phyloP scores from a whole-genome alignment of 192 early-diverging fungal species.

The Coemansia sp. region DNA sequence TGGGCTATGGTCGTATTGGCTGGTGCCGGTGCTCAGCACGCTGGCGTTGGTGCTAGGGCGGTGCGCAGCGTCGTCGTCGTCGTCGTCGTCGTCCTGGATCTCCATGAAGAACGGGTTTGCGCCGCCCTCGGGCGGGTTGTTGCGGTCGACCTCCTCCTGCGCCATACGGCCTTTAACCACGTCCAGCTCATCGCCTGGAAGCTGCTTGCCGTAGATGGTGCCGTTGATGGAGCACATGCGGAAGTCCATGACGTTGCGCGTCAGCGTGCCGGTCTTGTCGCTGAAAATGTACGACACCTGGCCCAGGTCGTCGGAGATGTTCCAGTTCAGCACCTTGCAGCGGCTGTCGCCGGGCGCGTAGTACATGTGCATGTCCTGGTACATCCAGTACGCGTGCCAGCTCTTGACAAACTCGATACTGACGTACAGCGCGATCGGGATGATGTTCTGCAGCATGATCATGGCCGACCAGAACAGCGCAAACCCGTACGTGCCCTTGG shows the following conservation, averaged over 20 bases:
- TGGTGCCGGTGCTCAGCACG: constrained; percentile 35
- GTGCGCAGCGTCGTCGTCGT: constrained; percentile 7
- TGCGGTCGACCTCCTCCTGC: constrained; percentile 59
- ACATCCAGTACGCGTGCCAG: constrained; percentile 84
- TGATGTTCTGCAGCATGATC: constrained; percentile 95
- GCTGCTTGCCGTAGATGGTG: constrained; percentile 78
- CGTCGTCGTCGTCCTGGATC: constrained; percentile 40
- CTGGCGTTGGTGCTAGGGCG: constrained; percentile 37
- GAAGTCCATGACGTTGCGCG: constrained; percentile 95
- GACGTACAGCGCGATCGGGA: constrained; percentile 95
- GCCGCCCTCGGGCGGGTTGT: constrained; percentile 49
- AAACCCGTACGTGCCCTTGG: constrained; percentile 40
- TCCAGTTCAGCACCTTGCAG: constrained; percentile 66
- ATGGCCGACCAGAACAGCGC: constrained; percentile 65
- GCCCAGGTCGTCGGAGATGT: constrained; percentile 93
- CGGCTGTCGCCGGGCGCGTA: constrained; percentile 43
- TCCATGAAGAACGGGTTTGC: constrained; percentile 42
- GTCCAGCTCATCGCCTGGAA: constrained; percentile 68
- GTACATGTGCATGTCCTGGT: constrained; percentile 87
- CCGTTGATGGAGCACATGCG: constrained; percentile 90
- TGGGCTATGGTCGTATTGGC: constrained; percentile 48
- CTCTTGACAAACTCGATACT: constrained; percentile 92
- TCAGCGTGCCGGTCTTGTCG: constrained; percentile 96
- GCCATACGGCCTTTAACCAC: constrained; percentile 52
- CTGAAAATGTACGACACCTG: constrained; percentile 96